Evolutionary conservation across 2,329 filamentous ascomycete genomes (phyloP), one percentile per base, ranked within the genome.

Genomic region (Cyphellophora attinorum): DNA sequence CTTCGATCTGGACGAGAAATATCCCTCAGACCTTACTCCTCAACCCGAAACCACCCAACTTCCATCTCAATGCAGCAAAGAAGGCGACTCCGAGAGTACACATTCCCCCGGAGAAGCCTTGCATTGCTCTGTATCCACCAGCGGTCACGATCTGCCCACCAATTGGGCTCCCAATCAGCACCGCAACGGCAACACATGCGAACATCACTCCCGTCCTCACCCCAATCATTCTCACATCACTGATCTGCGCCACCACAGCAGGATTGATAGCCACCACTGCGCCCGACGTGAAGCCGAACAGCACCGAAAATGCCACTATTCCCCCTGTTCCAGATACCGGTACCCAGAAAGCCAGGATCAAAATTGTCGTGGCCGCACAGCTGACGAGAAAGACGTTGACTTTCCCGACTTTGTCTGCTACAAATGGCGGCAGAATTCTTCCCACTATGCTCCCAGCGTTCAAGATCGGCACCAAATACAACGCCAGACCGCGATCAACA

Each of bases 241-340:
- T 76, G 43, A 86, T 80, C 49, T 85, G 79, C 2, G 78, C 79
- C 14, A 86, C 61, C 5, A 80, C 60, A 0, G 79, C 68, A 0
- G 81, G 76, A 0, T 65, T 62, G 11, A 85, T 59, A 1, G 72
- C 72, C 19, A 81, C 70, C 4, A 76, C 80, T 3, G 72, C 72
- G 11, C 80, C 81, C 0, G 74, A 78, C n/a, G 68, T 68, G 52
- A 85, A 82, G 12, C 80, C 81, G 45, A 80, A 85, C 6, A 83
- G 55, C 15, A 70, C 62, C 13, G 70, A 66, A 52, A 81, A 85
- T 17, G 75, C 62, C 35, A 83, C 68, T 35, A 78, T 72, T 1
- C 72, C 67, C 0, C 67, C 67, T 5, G 74, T 70, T 21, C 62
- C 61, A 3, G 59, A 60, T 5, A 60, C 64, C 2, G 68, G 65